Base-by-base conservation (phyloP, 202 grass and related monocot genomes). In the Panicum virgatum region DNA sequence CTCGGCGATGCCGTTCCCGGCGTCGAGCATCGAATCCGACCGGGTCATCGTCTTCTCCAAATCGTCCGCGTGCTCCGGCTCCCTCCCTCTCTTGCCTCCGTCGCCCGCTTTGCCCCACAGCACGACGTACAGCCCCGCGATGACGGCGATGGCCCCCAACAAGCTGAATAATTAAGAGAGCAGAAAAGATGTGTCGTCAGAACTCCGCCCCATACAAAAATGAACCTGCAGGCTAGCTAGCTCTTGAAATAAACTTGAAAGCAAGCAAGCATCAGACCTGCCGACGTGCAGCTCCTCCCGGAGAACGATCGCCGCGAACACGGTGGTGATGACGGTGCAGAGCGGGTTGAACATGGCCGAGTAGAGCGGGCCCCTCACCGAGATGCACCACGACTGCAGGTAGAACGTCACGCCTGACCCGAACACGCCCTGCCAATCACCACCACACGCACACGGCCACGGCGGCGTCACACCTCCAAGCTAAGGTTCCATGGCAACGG, bases 301-400 rank as follows among this genome's bases (percentile, higher is more conserved):
- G 26, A 97, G 88, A 0, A 97, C 1, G 9, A 67, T 1, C 32
- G 70, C 81, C 60, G 86, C 84, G 36, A 89, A 29, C 26, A 71
- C 53, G 42, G 90, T 89, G 36, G 88, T 86, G 87, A 93, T 53
- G 7, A 97, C 59, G 67, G 90, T 89, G 46, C 61, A 83, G 39
- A 93, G 88, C 9, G 94, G 90, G 75, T 87, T 91, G 83, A 97
- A 97, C 88, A 93, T 89, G 37, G 88, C 90, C 13, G 94, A 87
- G 88, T 87, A 97, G 20, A 97, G 84, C 45, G 94, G 94, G 6
- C 94, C 88, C 58, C 62, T 81, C 34, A 85, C 71, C 1, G 94
- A 77, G 76, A 93, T 88, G 83, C 78, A 78, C 94, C 94, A 97
- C 11, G 90, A 93, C 83, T 97, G 94, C 40, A 97, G 86, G 85